phyloP scores from a whole-genome alignment of 345 rosid genomes.

The Turnera subulata region DNA sequence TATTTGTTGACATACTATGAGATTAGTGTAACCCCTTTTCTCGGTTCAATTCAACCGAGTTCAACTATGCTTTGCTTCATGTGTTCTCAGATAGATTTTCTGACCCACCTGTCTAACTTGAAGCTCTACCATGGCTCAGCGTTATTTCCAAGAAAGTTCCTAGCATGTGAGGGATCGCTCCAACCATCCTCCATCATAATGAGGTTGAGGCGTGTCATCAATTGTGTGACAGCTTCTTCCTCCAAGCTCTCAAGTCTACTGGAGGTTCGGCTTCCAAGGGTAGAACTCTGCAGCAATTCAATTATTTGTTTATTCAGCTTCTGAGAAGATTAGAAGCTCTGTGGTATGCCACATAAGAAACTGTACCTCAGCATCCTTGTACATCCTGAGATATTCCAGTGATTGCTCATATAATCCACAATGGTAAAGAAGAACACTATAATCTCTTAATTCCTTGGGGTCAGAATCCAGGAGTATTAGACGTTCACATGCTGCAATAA shows the following conservation, averaged over 20 bases:
- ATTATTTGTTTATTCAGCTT: slow-evolving; percentile 4
- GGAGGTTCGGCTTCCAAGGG: slow-evolving; percentile 11
- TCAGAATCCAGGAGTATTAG: slow-evolving; percentile 48
- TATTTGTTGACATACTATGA: no score
- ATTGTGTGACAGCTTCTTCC: slow-evolving; percentile 48
- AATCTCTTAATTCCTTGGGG: slow-evolving; percentile 57
- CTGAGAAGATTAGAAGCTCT: background rate
- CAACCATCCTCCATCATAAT: slow-evolving; percentile 59
- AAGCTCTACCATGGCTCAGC: slow-evolving; percentile 56
- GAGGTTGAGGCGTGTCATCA: slow-evolving; percentile 51
- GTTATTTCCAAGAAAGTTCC: slow-evolving; percentile 49
- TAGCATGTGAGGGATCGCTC: slow-evolving; percentile 37
- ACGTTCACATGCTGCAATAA: slow-evolving; percentile 59
- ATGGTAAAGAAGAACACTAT: slow-evolving; percentile 63
- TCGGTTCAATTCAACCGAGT: no score
- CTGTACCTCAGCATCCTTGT: slow-evolving; percentile 41
- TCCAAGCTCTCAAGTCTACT: slow-evolving; percentile 35
- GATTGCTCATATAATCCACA: slow-evolving; percentile 55
- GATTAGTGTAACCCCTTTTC: no score
- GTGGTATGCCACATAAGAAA: background rate
- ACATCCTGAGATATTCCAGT: slow-evolving; percentile 38
- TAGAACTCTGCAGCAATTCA: slow-evolving; percentile 24
- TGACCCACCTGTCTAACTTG: no score
- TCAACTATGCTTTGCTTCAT: no score
- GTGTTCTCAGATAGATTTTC: no score